phyloP scores from a whole-genome alignment of 805 yeast species.

The Clavispora carvajalis region DNA sequence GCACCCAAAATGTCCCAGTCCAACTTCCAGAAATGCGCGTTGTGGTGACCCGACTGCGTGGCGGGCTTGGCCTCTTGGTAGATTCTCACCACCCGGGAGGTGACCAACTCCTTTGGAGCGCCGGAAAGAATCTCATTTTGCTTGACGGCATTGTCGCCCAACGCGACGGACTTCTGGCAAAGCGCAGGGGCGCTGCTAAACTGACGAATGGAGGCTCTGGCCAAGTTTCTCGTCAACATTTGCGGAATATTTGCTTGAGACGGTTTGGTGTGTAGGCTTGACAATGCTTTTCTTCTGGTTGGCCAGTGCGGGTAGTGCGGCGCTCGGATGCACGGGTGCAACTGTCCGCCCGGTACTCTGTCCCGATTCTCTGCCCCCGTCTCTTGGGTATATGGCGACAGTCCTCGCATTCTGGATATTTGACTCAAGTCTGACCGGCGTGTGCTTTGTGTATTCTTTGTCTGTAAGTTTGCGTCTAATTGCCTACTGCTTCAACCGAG shows the following conservation, averaged over 20 bases:
- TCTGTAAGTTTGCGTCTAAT: too few relatives aligned
- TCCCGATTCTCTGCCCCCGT: too few relatives aligned
- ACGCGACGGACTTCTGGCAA: conserved; percentile 22
- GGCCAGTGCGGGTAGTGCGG: conserved; percentile 12
- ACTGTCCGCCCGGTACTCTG: too few relatives aligned
- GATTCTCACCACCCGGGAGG: conserved; percentile 68
- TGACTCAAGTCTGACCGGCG: too few relatives aligned
- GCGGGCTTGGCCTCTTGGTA: conserved; percentile 75
- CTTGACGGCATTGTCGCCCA: conserved; percentile 31
- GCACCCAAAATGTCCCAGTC: conserved; percentile 80
- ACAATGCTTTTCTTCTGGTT: conserved; percentile 12
- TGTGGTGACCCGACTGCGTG: conserved; percentile 65
- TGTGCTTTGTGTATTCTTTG: not conserved
- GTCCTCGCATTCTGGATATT: too few relatives aligned
- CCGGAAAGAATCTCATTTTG: conserved; percentile 58
- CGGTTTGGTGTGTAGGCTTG: not conserved
- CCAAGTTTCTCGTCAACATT: conserved; percentile 23
- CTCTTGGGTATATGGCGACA: too few relatives aligned
- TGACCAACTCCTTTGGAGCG: conserved; percentile 63
- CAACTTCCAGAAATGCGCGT: conserved; percentile 59
- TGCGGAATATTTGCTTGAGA: not conserved
- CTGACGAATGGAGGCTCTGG: conserved; percentile 20
- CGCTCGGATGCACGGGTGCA: conserved; percentile 1
- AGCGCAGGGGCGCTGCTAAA: conserved; percentile 17
- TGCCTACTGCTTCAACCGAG: too few relatives aligned